Base-by-base conservation (phyloP, 768 basidiomycete genomes). In the Cystobasidium ongulense region DNA sequence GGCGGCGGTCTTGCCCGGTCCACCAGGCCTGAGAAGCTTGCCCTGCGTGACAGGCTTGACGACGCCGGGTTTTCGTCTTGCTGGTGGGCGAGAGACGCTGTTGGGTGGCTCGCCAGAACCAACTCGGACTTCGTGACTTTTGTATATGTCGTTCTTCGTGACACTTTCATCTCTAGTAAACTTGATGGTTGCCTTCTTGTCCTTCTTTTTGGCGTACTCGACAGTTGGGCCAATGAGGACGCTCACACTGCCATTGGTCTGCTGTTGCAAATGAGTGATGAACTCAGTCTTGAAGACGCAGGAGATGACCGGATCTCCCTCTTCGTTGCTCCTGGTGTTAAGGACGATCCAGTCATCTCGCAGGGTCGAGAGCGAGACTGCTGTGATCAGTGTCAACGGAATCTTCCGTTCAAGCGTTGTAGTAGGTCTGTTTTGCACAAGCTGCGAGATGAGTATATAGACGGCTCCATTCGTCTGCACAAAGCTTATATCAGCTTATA, bases 221-320 rank as follows among this genome's bases (percentile, higher is more conserved):
- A 97, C 82, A 8, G 91, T 97, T 76, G 1, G 70, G 0, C 86
- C 86, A 76, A 97, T 86, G 62, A 86, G 80, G 41, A 98, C 82
- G 75, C 83, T 87, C 67, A 92, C 86, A 74, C 86, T 87, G 0
- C 87, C 90, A 77, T 88, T 88, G 0, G 92, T 93, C 62, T 91
- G 82, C 66, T 88, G 88, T 72, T 94, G 83, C 38, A 99, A 85
- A 78, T 89, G 88, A 21, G 91, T 86, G 18, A 88, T 85, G 65
- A 99, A 84, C 80, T 99, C 96, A 0, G 96, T 98, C 86, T 99
- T 99, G 86, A 98, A 94, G 76, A 88, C 85, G 77, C 90, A 93
- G 75, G 87, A 89, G 79, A 99, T 85, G 73, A 97, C 84, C 0
- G 95, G 93, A 79, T 99, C 96, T 35, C 94, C 95, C 80, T 98